Conservation (phyloP, 129 eudicot genomes). For the Heracleum sosnowskyi region DNA sequence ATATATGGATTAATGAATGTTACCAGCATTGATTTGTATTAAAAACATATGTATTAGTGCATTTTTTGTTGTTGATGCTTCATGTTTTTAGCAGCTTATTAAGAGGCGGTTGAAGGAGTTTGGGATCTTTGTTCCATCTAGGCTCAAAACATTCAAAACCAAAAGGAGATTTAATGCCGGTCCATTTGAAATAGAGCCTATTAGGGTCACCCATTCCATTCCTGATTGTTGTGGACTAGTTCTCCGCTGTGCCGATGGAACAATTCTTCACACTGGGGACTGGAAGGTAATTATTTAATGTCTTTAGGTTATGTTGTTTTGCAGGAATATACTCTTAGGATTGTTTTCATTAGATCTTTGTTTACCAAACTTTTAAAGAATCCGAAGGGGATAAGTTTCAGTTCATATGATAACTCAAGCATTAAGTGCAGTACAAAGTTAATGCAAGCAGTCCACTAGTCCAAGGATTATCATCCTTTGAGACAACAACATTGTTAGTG, state of each 20-base stretch:
- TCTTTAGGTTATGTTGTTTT: constrained; percentile 7
- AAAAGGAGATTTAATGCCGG: constrained; percentile 75
- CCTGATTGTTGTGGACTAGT: constrained; percentile 98
- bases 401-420: not conserved
- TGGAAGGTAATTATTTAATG: constrained; percentile 65
- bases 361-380: not conserved
- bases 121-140: constrained; percentile 88
- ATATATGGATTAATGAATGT: not conserved
- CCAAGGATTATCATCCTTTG: not conserved
- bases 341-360: not conserved
- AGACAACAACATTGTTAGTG: not conserved
- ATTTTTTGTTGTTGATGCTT: constrained; percentile 8
- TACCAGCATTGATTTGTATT: not conserved
- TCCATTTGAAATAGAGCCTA: constrained; percentile 96
- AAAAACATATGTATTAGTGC: not conserved
- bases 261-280: constrained; percentile 94
- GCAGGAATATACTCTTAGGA: not conserved
- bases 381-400: not conserved
- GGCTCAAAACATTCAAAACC: constrained; percentile 78
- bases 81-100: constrained; percentile 62
- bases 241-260: constrained; percentile 92
- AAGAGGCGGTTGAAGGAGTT: constrained; percentile 94
- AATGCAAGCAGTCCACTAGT: not conserved
- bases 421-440: not conserved
- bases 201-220: constrained; percentile 92